Base-by-base conservation (phyloP, 2,329 filamentous ascomycete genomes). In the Colletotrichum endophyticum region DNA sequence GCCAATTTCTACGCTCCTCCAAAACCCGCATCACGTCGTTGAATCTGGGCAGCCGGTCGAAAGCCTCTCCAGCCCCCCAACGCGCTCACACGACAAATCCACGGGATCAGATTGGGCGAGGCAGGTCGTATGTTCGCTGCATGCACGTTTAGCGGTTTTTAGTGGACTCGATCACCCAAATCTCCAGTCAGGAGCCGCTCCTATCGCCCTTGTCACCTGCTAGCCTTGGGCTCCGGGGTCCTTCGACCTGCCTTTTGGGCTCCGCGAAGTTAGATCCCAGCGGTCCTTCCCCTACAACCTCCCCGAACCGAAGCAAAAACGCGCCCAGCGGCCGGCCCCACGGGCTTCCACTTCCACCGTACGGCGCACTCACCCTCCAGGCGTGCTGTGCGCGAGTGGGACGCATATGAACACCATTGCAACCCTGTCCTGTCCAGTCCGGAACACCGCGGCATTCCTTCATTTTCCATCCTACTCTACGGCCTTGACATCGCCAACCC, bases 351-450 rank as follows among this genome's bases (percentile, higher is more conserved):
- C 70, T 64, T 32, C 66, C 32, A 64, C 61, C n/a, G 44, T 53
- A 53, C 44, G 44, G 44, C 44, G 44, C n/a, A 25, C 44, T 53
- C n/a, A 49, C 39, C 39, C 39, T 44, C 19, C 39, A 44, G 39
- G 39, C 39, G 30, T 62, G 70, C 64, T 36, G 15, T 62, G 49
- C 66, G 70, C 44, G 44, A 53, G 44, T 73, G 74, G 74, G 74
- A 76, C 74, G 71, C 74, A 74, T 76, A 66, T 76, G 74, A 76
- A 76, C 74, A 76, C 74, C 71, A 76, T 76, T 76, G 74, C 74
- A 74, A 76, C 74, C 74, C 71, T 74, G 70, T 76, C 74, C 74
- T 59, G 74, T 66, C 74, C 66, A 70, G 70, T 76, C 74, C 74
- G 66, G 74, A 74, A 76, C 70, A 70, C 70, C 59, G 73, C 74